Percentiles rank a stretch among this genome's conserved stretches.
Evolutionary conservation across 2,329 filamentous ascomycete species (phyloP).

Genomic region (Penicillium sp.): DNA sequence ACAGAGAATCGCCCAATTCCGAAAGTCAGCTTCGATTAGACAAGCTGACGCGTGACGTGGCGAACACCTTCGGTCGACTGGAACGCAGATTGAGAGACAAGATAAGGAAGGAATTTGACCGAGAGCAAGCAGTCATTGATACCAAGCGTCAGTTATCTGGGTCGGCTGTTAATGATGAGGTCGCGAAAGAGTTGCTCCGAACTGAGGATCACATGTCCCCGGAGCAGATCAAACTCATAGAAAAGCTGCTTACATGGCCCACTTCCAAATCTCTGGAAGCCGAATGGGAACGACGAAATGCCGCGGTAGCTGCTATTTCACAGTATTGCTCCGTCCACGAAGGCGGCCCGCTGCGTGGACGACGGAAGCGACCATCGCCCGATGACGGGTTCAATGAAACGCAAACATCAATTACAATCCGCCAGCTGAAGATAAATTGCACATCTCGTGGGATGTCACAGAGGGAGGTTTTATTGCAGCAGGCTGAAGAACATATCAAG

Average conservation of each 20-base stretch:
- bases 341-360: too few species aligned
- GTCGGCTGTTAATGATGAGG: neutral
- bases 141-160: neutral
- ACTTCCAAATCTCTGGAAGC: neutral
- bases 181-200: neutral
- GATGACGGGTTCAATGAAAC: neutral
- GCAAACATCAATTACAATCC: neutral
- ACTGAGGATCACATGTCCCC: neutral
- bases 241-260: neutral
- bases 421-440: neutral
- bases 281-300: too few species aligned
- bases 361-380: too few species aligned
- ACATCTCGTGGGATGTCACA: neutral
- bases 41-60: neutral
- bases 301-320: too few species aligned
- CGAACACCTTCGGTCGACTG: neutral
- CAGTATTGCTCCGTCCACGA: too few species aligned
- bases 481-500: slow-evolving; percentile 11
- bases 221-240: neutral
- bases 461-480: slow-evolving; percentile 4
- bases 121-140: neutral
- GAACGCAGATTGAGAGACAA: neutral
- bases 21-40: neutral
- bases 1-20: too few species aligned
- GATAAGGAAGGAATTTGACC: neutral